Evolutionary conservation across 2,329 filamentous ascomycete species (phyloP).

Genomic region (Aspergillus sp.): DNA sequence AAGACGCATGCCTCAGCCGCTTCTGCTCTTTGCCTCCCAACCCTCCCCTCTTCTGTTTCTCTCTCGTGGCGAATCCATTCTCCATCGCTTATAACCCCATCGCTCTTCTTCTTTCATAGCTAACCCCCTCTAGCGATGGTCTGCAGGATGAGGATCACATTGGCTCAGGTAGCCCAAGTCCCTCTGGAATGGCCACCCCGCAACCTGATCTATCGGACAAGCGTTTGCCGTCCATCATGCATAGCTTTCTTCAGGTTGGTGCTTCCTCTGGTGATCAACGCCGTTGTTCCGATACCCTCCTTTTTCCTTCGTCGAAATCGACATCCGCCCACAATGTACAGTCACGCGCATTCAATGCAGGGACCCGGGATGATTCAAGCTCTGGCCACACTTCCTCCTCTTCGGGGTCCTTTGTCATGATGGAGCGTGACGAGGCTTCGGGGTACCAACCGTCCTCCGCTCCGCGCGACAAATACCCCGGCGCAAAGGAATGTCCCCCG

Average conservation of each 20-base stretch:
- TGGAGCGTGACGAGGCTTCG: slow-evolving; percentile 37
- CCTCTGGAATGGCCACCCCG: slow-evolving; percentile 88
- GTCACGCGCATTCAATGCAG: slow-evolving; percentile 23
- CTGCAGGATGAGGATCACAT: slow-evolving; percentile 44
- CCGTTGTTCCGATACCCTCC: slow-evolving; percentile 42
- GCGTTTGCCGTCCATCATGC: slow-evolving; percentile 89
- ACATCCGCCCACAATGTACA: slow-evolving; percentile 22
- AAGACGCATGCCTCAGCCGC: too few species aligned
- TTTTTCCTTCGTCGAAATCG: slow-evolving; percentile 34
- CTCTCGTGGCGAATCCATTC: slow-evolving; percentile 6
- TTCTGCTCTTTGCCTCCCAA: too few species aligned
- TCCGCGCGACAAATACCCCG: slow-evolving; percentile 22
- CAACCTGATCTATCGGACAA: slow-evolving; percentile 93
- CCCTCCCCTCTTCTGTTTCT: background rate
- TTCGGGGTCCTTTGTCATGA: slow-evolving; percentile 43
- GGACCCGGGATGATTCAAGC: slow-evolving; percentile 23
- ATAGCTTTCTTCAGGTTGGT: slow-evolving; percentile 99
- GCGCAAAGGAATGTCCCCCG: slow-evolving; percentile 25
- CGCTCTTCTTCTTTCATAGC: slow-evolving; percentile 15
- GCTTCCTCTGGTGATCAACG: slow-evolving; percentile 71
- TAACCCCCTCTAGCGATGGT: slow-evolving; percentile 29
- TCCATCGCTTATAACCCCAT: background rate
- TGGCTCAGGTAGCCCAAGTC: slow-evolving; percentile 76
- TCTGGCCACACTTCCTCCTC: slow-evolving; percentile 31
- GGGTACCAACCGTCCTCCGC: slow-evolving; percentile 29